Evolutionary conservation across 1,139 yeast species (phyloP).

Genomic region (Pichia sp.): DNA sequence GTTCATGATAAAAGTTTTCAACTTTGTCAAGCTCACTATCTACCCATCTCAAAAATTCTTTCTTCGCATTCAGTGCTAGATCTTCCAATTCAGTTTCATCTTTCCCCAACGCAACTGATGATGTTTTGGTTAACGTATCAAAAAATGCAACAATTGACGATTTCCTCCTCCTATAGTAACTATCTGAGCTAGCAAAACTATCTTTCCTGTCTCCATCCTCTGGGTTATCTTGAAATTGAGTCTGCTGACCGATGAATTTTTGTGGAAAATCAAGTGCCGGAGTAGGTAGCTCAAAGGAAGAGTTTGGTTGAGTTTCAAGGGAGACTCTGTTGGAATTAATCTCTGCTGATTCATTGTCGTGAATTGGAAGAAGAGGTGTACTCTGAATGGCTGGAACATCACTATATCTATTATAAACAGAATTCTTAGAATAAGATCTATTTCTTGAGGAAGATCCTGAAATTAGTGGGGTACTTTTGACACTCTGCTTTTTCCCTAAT

Average conservation of each 20-base stretch:
- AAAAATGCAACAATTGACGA: slow-evolving; percentile 12
- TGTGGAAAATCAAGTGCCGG: not conserved
- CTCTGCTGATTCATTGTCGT: not conserved
- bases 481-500: slow-evolving; percentile 27
- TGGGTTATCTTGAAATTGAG: no score
- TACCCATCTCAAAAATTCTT: slow-evolving; percentile 54
- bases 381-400: not conserved
- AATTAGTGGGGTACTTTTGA: slow-evolving; percentile 5
- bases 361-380: not conserved
- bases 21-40: slow-evolving; percentile 52
- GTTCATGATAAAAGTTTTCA: slow-evolving; percentile 50
- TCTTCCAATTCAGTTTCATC: slow-evolving; percentile 19
- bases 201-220: not conserved
- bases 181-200: not conserved
- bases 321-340: not conserved
- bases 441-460: not conserved
- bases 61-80: slow-evolving; percentile 30
- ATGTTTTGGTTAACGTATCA: slow-evolving; percentile 15
- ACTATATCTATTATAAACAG: not conserved
- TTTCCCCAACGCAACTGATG: slow-evolving; percentile 1
- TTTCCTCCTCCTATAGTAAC: slow-evolving; percentile 1
- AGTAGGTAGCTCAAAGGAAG: not conserved
- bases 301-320: not conserved
- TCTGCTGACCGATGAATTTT: no score
- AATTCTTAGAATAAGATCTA: not conserved